Evolutionary conservation across 2,329 filamentous ascomycete species (phyloP).

Genomic region (Mycogone perniciosa): DNA sequence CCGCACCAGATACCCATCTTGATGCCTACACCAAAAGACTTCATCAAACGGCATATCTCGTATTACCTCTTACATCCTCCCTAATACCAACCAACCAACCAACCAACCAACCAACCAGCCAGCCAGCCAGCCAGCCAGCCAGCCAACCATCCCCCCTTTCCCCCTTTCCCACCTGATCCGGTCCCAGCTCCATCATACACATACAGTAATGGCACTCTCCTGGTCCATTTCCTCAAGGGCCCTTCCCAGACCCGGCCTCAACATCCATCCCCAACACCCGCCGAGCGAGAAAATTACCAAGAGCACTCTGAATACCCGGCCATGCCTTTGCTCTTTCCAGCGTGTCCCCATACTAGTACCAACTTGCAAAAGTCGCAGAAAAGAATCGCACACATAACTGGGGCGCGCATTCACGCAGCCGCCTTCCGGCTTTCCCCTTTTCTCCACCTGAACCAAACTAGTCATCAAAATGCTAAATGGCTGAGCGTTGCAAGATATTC

Average conservation of each 20-base stretch:
- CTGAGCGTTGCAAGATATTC: background rate
- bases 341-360: background rate
- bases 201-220: background rate
- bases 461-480: background rate
- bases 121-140: no score
- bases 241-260: background rate
- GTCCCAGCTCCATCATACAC: background rate
- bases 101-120: no score
- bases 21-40: background rate
- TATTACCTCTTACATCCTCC: background rate
- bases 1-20: no score
- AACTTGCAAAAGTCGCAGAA: background rate
- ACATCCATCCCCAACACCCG: background rate
- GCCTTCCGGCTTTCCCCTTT: background rate
- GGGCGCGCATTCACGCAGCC: background rate
- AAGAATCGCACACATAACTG: background rate
- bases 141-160: no score
- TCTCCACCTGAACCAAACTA: background rate
- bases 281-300: background rate
- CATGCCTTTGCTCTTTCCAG: background rate
- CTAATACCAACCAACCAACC: background rate
- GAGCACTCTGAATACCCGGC: background rate
- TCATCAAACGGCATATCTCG: background rate
- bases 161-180: background rate
- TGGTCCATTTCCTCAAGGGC: background rate